Base-by-base conservation (phyloP, 2,329 filamentous ascomycete species). In the Chalara sp. region DNA sequence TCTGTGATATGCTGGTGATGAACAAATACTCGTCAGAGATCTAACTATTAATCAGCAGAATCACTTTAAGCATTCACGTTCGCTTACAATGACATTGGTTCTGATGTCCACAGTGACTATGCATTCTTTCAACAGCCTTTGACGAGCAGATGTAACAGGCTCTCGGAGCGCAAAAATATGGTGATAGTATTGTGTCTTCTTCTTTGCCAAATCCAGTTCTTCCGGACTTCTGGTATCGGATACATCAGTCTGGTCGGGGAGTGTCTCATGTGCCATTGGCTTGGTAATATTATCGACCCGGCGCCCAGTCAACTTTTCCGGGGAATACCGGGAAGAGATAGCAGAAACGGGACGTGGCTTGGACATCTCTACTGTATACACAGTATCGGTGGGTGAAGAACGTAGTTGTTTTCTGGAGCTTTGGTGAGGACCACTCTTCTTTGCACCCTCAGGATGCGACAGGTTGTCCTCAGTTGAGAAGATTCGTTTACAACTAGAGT, bases 11-110 rank as follows among this genome's bases (percentile, higher is more conserved):
- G 61, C 87, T 82, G 8, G 82, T 86, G 46, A 90, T 81, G 57
- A 93, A 80, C 6, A 79, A 81, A 62, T 83, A 85, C 60, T 91
- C 84, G 63, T 92, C 86, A 57, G 84, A 79, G 61, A 91, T 80
- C 82, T 90, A 58, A 21, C 62, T 67, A 53, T 7, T 32, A 32
- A 10, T 61, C 47, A 59, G 54, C 46, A 43, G 5, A 43, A 32
- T 13, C 39, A 10, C 6, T 45, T 21, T 12, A 5, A 43, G 32
- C 40, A 60, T 45, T 61, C 52, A 46, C 30, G 11, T 21, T 11
- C 30, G 69, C 76, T 58, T 68, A 86, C 82, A 59, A 79, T 78
- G 39, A 79, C 76, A 56, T 84, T 87, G 5, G 81, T 81, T 62
- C 76, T 79, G 32, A 87, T 65, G 59, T 86, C 84, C 30, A 78